Conservation (phyloP, 106 monocot species). For the Posidonia australis region DNA sequence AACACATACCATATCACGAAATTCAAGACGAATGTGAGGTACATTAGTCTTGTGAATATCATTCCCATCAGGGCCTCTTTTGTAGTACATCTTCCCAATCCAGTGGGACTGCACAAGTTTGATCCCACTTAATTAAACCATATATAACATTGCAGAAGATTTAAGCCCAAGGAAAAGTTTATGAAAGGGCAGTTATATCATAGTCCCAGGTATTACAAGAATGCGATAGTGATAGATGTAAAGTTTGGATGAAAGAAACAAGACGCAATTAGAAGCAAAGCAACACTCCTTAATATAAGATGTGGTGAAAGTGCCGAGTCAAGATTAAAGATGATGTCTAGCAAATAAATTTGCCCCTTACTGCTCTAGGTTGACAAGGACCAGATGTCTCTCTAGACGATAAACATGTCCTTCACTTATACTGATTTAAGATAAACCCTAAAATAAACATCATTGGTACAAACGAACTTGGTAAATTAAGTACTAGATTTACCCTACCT, state of each 20-base stretch:
- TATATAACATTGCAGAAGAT: no score
- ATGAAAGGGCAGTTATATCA: no score
- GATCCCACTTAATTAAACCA: background rate
- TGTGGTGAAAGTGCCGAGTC: background rate
- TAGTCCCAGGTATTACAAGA: no score
- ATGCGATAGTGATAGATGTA: no score
- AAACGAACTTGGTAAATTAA: background rate
- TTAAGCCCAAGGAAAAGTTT: no score
- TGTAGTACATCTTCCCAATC: constrained; percentile 86
- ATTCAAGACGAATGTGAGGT: constrained; percentile 87
- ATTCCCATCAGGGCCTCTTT: constrained; percentile 79
- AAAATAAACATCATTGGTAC: background rate
- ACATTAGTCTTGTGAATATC: constrained; percentile 95
- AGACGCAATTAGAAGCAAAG: background rate
- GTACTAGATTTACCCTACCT: constrained; percentile 35
- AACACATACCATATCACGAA: constrained; percentile 55
- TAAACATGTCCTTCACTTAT: no score
- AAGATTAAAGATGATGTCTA: background rate
- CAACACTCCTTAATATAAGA: background rate
- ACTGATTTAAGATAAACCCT: no score
- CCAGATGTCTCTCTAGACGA: background rate
- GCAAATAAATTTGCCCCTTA: background rate
- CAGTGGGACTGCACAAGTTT: constrained; percentile 63
- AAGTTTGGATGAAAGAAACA: background rate
- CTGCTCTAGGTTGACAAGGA: background rate